phyloP scores from a whole-genome alignment of 1,284 basidiomycete species.

The Inonotus hispidus region DNA sequence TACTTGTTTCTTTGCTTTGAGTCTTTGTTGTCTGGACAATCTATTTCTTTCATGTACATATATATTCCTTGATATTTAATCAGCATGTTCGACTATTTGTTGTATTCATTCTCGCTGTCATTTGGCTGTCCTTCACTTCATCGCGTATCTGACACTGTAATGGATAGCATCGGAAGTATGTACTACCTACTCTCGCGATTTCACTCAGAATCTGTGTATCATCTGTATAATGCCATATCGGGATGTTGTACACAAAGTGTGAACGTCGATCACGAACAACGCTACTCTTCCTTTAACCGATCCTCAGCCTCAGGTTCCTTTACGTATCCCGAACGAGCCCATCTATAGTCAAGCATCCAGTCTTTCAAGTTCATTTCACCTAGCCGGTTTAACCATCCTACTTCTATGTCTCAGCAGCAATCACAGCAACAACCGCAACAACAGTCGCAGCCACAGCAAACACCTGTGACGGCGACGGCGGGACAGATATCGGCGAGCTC shows the following conservation, averaged over 20 bases:
- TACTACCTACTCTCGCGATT: too few relatives aligned
- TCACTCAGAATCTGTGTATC: too few relatives aligned
- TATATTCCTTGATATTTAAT: too few relatives aligned
- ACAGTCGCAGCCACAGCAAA: not conserved
- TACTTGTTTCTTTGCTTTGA: not conserved
- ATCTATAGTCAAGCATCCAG: constrained; percentile 3
- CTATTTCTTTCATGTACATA: too few relatives aligned
- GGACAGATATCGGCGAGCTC: constrained; percentile 7
- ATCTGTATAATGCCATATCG: too few relatives aligned
- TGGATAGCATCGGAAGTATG: too few relatives aligned
- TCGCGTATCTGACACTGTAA: too few relatives aligned
- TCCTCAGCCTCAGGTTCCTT: too few relatives aligned
- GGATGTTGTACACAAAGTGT: not conserved
- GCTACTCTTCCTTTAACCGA: not conserved
- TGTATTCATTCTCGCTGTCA: too few relatives aligned
- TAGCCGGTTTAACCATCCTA: constrained; percentile 12
- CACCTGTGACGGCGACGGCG: not conserved
- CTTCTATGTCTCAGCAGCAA: constrained; percentile 13
- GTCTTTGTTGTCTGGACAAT: not conserved
- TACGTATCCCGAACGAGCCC: constrained; percentile 10
- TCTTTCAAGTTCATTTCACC: constrained; percentile 15
- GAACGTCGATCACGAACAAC: constrained; percentile 17
- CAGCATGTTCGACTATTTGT: too few relatives aligned
- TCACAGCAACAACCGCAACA: constrained; percentile 4
- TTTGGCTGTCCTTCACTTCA: too few relatives aligned